phyloP scores from a whole-genome alignment of 192 early-diverging fungal species.

The Hyaloraphidium curvatum region DNA sequence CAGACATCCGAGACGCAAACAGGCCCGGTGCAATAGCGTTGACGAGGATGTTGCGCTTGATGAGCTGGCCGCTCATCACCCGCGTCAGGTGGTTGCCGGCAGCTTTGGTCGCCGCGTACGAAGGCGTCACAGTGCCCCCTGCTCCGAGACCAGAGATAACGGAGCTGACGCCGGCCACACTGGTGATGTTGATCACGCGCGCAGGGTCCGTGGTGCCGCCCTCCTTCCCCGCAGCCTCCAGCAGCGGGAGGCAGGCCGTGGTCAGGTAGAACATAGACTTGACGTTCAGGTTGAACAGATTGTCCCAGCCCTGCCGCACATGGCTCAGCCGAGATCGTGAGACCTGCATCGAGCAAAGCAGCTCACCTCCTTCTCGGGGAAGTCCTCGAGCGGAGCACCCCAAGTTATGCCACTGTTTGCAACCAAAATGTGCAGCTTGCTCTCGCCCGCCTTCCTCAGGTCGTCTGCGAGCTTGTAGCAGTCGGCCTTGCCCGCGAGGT shows the following conservation, averaged over 20 bases:
- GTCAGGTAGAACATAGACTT: neutral
- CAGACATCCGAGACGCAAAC: neutral
- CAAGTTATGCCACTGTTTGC: neutral
- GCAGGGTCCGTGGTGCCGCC: neutral
- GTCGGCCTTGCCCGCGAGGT: neutral
- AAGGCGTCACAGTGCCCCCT: neutral
- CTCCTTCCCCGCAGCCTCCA: neutral
- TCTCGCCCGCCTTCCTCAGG: neutral
- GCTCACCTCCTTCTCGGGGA: neutral
- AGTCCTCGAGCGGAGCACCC: neutral
- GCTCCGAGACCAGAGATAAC: neutral
- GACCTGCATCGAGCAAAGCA: too few relatives aligned
- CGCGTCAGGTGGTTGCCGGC: neutral
- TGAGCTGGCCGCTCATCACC: neutral
- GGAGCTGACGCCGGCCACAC: neutral
- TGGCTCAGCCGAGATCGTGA: too few relatives aligned
- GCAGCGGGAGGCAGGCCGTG: neutral
- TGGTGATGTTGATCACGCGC: neutral
- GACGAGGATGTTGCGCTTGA: neutral
- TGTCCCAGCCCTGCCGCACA: constrained; percentile 1
- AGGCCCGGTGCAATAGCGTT: neutral
- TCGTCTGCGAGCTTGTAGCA: neutral
- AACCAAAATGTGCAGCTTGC: constrained; percentile 3
- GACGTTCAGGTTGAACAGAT: neutral
- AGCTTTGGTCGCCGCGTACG: neutral